Conservation (phyloP, 495 filamentous ascomycete species). For the Ascodesmis nigricans region DNA sequence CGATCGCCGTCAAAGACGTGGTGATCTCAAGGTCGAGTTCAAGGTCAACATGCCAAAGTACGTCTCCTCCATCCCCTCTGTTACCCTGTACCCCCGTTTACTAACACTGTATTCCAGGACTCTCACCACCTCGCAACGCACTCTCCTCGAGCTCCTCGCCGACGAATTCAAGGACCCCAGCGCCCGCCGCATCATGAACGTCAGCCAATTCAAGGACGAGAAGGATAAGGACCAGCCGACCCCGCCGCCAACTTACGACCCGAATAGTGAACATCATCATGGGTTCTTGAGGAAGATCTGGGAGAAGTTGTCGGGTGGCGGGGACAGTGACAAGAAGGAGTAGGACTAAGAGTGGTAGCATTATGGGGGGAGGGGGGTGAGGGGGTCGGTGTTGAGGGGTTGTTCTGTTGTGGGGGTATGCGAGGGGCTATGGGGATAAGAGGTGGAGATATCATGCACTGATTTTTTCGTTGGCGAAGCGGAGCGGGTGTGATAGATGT, state of each 20-base stretch:
- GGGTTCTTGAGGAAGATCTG: slow-evolving; percentile 75
- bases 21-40: slow-evolving; percentile 77
- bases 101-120: slow-evolving; percentile 6
- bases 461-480: too few relatives aligned
- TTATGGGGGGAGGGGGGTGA: too few relatives aligned
- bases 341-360: too few relatives aligned
- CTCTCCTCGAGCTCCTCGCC: slow-evolving; percentile 79
- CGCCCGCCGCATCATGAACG: slow-evolving; percentile 77
- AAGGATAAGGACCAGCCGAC: slow-evolving; percentile 14
- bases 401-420: too few relatives aligned
- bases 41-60: slow-evolving; percentile 90
- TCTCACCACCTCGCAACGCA: slow-evolving; percentile 67
- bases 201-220: slow-evolving; percentile 30
- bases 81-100: not conserved
- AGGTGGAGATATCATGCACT: too few relatives aligned
- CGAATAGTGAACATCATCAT: slow-evolving; percentile 45
- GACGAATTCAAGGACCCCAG: slow-evolving; percentile 83
- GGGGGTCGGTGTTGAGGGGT: too few relatives aligned
- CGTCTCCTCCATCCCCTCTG: not conserved
- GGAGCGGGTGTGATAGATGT: too few relatives aligned
- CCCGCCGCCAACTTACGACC: slow-evolving; percentile 19
- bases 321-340: too few relatives aligned
- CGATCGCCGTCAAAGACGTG: slow-evolving; percentile 26
- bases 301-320: slow-evolving; percentile 68
- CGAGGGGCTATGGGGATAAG: too few relatives aligned